phyloP scores from a whole-genome alignment of 2,329 filamentous ascomycete species.

The Pseudogymnoascus sp. region DNA sequence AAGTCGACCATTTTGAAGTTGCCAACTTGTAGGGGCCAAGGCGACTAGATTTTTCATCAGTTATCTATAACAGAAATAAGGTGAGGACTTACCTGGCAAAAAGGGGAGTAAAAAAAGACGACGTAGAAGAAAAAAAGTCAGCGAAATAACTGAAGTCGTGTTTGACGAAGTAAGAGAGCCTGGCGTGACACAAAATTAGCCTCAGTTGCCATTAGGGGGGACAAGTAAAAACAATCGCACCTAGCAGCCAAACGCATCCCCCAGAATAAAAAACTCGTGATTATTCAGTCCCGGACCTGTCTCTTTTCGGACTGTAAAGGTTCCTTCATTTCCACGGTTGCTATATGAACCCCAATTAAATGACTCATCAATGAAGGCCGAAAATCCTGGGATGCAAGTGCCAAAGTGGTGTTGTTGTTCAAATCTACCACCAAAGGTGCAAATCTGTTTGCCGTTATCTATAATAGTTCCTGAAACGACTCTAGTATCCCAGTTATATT shows the following conservation, averaged over 20 bases:
- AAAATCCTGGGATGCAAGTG: not conserved
- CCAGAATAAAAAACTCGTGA: not conserved
- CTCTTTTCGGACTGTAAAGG: not conserved
- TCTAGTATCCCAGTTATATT: not conserved
- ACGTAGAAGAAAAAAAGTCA: not conserved
- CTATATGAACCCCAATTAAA: not conserved
- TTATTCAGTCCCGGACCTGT: not conserved
- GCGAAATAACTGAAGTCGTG: not conserved
- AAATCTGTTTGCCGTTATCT: not conserved
- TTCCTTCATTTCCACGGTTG: not conserved
- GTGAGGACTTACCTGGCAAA: not conserved
- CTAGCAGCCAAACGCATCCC: not conserved
- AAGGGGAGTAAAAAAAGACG: not conserved
- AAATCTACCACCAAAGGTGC: not conserved
- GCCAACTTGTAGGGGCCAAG: not conserved
- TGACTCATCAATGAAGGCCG: not conserved
- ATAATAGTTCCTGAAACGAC: not conserved
- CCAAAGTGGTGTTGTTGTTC: not conserved
- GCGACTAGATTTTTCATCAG: not conserved
- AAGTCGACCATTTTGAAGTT: not conserved
- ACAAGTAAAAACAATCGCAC: not conserved
- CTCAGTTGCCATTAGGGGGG: not conserved
- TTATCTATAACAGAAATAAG: not conserved
- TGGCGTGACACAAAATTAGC: not conserved
- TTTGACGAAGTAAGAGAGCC: not conserved